Conservation (phyloP, 495 filamentous ascomycete genomes). For the Annulohypoxylon nitens region DNA sequence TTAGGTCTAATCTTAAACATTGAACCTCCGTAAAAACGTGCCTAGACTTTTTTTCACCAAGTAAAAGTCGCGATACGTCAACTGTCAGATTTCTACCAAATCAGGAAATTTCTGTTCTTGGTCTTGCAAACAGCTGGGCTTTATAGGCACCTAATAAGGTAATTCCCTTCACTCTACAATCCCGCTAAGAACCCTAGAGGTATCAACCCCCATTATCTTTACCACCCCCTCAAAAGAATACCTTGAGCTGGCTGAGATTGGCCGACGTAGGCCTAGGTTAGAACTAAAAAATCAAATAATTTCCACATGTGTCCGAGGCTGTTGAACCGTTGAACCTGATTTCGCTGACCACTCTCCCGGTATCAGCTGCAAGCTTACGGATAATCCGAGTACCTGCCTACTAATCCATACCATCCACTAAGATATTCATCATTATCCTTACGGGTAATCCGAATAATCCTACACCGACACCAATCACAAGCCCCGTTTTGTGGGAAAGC, state of each 20-base stretch:
- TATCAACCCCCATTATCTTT: constrained; percentile 22
- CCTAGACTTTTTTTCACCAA: background rate
- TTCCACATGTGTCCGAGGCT: constrained; percentile 42
- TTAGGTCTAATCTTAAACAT: constrained; percentile 5
- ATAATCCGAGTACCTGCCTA: background rate
- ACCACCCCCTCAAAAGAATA: background rate
- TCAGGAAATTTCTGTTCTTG: constrained; percentile 5
- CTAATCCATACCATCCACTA: constrained; percentile 7
- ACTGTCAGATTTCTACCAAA: constrained; percentile 3
- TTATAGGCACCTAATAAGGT: constrained; percentile 12
- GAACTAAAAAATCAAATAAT: constrained; percentile 21
- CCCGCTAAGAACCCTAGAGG: background rate
- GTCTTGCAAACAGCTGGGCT: background rate
- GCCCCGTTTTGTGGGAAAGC: constrained; percentile 8
- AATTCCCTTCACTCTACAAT: background rate
- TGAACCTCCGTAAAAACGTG: constrained; percentile 14
- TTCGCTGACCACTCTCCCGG: constrained; percentile 28
- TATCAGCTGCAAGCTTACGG: constrained; percentile 37
- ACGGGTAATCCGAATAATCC: constrained; percentile 32
- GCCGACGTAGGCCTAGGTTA: constrained; percentile 20
- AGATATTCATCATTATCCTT: background rate
- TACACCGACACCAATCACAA: constrained; percentile 45
- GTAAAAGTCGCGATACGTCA: background rate
- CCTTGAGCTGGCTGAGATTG: constrained; percentile 12
- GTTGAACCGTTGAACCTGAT: constrained; percentile 19